Conservation (phyloP, 768 basidiomycete genomes). For the Flagelloscypha sp. region DNA sequence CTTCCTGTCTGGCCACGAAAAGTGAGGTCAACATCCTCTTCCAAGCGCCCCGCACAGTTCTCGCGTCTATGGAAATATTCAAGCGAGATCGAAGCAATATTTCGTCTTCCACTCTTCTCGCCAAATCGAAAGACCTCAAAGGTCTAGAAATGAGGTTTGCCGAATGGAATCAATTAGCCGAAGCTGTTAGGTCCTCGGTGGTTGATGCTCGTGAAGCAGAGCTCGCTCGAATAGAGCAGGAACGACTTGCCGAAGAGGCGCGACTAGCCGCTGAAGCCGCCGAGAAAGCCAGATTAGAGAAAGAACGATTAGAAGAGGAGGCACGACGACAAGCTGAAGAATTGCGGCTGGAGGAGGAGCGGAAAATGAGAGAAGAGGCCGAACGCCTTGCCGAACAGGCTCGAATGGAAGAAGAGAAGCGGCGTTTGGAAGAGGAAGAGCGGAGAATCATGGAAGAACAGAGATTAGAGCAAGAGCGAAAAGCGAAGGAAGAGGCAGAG, state of each 20-base stretch:
- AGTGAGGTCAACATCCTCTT: too few species aligned
- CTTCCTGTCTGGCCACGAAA: too few species aligned
- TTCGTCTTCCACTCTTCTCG: too few species aligned
- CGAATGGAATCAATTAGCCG: slow-evolving; percentile 39
- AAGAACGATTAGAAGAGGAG: slow-evolving; percentile 17
- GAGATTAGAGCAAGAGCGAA: slow-evolving; percentile 24
- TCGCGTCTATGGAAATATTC: too few species aligned
- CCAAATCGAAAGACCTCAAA: slow-evolving; percentile 43
- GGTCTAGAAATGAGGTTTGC: slow-evolving; percentile 41
- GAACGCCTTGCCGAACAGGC: slow-evolving; percentile 12
- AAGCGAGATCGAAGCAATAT: too few species aligned
- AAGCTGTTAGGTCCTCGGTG: slow-evolving; percentile 31
- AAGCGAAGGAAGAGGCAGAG: slow-evolving; percentile 21
- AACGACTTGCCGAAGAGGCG: slow-evolving; percentile 26
- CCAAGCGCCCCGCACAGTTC: too few species aligned
- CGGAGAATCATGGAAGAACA: slow-evolving; percentile 24
- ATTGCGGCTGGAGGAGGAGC: slow-evolving; percentile 13
- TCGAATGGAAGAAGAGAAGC: slow-evolving; percentile 14
- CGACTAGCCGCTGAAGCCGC: slow-evolving; percentile 23
- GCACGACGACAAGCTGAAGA: slow-evolving; percentile 13
- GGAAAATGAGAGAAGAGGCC: slow-evolving; percentile 11
- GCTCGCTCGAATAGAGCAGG: slow-evolving; percentile 28
- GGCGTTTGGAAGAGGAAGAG: slow-evolving; percentile 15
- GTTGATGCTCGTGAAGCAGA: slow-evolving; percentile 35
- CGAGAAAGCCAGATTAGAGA: slow-evolving; percentile 9